These are phyloP conservation scores for Psilocybe tampanensis DNA, from an alignment of 768 basidiomycete genomes.

Conservation along the genomic window DNA sequence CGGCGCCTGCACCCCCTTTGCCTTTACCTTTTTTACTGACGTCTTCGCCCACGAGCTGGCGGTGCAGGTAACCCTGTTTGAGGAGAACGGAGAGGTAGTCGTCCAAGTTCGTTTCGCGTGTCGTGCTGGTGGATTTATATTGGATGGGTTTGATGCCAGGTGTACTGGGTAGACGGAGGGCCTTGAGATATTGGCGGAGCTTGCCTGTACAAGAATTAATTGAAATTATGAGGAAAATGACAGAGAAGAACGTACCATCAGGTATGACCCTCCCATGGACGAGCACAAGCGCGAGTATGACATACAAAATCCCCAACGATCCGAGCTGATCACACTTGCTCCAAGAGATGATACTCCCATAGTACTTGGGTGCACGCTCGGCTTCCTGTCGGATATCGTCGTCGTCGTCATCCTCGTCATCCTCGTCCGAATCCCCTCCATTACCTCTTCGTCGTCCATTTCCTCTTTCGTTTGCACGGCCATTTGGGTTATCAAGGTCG, in stretches of 20 bases:
- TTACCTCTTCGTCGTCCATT: too few species aligned
- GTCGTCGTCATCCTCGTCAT: slow-evolving; percentile 34
- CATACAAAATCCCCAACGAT: slow-evolving; percentile 73
- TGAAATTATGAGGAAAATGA: not conserved
- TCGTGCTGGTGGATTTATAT: slow-evolving; percentile 52
- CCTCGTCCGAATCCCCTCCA: too few species aligned
- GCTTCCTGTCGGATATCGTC: slow-evolving; percentile 33
- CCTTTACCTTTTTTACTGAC: slow-evolving; percentile 38
- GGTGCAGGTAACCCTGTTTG: slow-evolving; percentile 81
- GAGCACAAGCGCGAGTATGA: slow-evolving; percentile 84
- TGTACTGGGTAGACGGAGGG: slow-evolving; percentile 60
- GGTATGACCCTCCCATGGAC: slow-evolving; percentile 73
- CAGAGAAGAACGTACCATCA: slow-evolving; percentile 58
- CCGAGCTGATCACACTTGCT: slow-evolving; percentile 68
- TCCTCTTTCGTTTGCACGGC: too few species aligned
- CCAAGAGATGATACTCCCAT: slow-evolving; percentile 79
- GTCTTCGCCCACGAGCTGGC: slow-evolving; percentile 53
- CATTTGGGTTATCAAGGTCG: slow-evolving; percentile 11
- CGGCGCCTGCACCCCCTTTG: slow-evolving; percentile 46
- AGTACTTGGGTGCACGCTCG: slow-evolving; percentile 41
- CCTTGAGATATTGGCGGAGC: slow-evolving; percentile 68
- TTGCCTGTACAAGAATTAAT: slow-evolving; percentile 52
- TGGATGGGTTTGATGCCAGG: slow-evolving; percentile 42
- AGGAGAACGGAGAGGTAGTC: slow-evolving; percentile 63
- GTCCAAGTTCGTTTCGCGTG: slow-evolving; percentile 59